phyloP scores from a whole-genome alignment of 1,284 basidiomycete genomes.

The Agroathelia rolfsii region DNA sequence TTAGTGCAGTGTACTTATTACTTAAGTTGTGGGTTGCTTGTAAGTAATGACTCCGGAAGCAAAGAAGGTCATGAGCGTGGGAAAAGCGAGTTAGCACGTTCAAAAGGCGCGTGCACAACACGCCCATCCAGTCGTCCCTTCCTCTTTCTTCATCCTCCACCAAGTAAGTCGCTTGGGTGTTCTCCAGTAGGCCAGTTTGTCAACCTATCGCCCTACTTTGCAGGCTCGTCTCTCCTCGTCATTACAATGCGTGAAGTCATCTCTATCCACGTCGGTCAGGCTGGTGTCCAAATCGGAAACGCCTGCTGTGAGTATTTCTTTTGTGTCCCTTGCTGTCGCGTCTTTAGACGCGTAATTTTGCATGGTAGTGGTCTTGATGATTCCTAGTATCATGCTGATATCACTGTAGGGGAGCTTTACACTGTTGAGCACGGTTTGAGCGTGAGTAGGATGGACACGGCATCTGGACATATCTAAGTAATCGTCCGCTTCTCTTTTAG shows the following conservation, averaged over 20 bases:
- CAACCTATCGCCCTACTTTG: too few species aligned
- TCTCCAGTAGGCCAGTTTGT: too few species aligned
- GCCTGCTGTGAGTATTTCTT: conserved; percentile 71
- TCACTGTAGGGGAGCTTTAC: conserved; percentile 59
- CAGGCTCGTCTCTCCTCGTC: too few species aligned
- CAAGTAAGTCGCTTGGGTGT: conserved; percentile 8
- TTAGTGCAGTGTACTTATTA: too few species aligned
- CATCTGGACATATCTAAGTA: conserved; percentile 7
- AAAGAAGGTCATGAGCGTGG: too few species aligned
- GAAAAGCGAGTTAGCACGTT: too few species aligned
- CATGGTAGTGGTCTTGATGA: conserved; percentile 14
- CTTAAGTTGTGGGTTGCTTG: too few species aligned
- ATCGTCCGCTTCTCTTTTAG: conserved; percentile 31
- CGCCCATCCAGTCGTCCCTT: too few species aligned
- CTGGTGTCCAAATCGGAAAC: conserved; percentile 95
- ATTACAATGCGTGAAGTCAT: conserved; percentile 86
- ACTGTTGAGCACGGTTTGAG: conserved; percentile 95
- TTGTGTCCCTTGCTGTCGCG: conserved; percentile 10
- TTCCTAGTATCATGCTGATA: conserved; percentile 7
- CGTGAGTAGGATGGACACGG: conserved; percentile 38
- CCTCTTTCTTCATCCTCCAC: conserved; percentile 5
- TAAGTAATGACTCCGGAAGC: too few species aligned
- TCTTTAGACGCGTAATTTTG: conserved; percentile 5
- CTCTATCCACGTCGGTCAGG: conserved; percentile 90
- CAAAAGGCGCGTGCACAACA: too few species aligned